Evolutionary conservation across 805 yeast genomes (phyloP), one percentile per base, ranked within the genome.

Genomic region (Spencermartinsiella europaea): DNA sequence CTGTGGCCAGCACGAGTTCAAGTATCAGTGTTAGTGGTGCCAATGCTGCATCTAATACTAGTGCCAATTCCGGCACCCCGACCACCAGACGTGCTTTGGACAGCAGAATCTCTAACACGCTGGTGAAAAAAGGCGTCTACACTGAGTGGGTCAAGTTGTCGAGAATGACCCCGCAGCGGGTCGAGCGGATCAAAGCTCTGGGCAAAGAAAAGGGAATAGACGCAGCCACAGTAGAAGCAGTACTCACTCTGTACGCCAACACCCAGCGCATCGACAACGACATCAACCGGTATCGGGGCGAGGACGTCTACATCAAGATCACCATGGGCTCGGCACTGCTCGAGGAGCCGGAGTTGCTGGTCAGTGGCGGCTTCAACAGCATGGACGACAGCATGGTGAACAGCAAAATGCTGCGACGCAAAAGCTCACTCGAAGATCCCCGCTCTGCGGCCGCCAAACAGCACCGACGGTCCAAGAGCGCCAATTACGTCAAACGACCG

Each of bases 401-500:
- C 21, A 37, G 21, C 21, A 37, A 14, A 5, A 10, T 14, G 15
- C 31, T 25, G 31, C 31, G 31, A 25, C 7, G 31, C 10, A 25
- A 25, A 25, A 25, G 31, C 12, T 25, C 31, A 12, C 10, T 12
- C 12, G 31, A 25, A 7, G 31, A 25, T 7, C 10, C 31, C 12
- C 31, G 7, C 7, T 7, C 12, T 7, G 7, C 31, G 10, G 31
- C 10, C 31, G 12, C 7, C 10, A 7, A 25, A 12, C 31, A 25
- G 31, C 31, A 25, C 31, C 31, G 31, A 12, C 7, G 31, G 12
- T 25, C 31, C 31, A 25, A 25, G 31, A 25, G 31, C 31, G 31
- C 31, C 31, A 49, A 59, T 43, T 52, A 69, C 45, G 64, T 73
- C 40, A 74, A 73, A 51, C 65, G 78, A 36, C 77, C 77, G 0